Evolutionary conservation across 2,329 filamentous ascomycete genomes (phyloP), one percentile per base, ranked within the genome.

Genomic region (Lachnellula subtilissima): DNA sequence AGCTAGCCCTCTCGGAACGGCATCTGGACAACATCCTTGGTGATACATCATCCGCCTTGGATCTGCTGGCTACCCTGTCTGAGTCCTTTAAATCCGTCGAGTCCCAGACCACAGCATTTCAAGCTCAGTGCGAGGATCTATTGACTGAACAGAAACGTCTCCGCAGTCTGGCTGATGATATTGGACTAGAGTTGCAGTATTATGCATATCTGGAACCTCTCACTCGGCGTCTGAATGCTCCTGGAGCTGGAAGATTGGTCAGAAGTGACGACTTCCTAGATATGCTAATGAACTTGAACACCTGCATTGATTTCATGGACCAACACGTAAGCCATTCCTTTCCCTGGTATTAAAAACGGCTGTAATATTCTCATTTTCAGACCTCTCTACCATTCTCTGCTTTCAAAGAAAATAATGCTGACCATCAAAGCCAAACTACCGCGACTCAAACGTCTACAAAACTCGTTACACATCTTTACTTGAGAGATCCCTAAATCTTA

Each of bases 161-260:
- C 42, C 85, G 89, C 59, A 82, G 80, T 62, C 80, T 99, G 43
- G 91, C 91, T 2, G 84, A 95, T 63, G 87, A 91, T 56, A 87
- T 99, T 55, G 87, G 89, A 25, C 88, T 89, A 23, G 95, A 97
- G 65, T 77, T 97, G n/a, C 86, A 92, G 68, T 97, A 96, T 73
- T 99, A 99, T 71, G 84, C 88, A 19, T 97, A 96, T 69, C 80
- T 99, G 5, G 94, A 99, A 61, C 91, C 87, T 48, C 91, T 93
- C 58, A 96, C 91, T 0, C 83, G 92, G 54, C 83, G 91, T 14
- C 82, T 99, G 56, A 97, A 97, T 75, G 92, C 92, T 0, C 92
- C 94, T 0, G 91, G 92, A 1, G 92, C 93, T 19, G 86, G 89
- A 49, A 91, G 87, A 55, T 79, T 96, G 54, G 92, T 97, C 15